phyloP scores from a whole-genome alignment of 345 rosid species.

The Bruguiera parviflora region DNA sequence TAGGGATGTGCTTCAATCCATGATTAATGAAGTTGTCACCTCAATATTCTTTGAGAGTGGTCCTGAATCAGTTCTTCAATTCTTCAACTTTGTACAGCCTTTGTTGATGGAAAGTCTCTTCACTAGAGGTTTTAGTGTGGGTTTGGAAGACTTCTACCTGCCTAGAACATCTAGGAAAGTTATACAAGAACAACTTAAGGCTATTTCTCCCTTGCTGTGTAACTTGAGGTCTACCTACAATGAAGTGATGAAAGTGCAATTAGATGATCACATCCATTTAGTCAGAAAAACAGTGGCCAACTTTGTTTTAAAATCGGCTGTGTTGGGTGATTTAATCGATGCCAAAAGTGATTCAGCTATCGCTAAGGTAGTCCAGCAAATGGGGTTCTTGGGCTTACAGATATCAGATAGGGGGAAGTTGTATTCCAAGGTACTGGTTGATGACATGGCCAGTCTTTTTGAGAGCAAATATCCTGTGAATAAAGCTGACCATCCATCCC shows the following conservation, averaged over 20 bases:
- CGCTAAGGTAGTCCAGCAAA: slow-evolving; percentile 73
- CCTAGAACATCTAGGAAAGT: not conserved
- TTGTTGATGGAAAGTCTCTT: slow-evolving; percentile 66
- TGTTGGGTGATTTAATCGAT: slow-evolving; percentile 67
- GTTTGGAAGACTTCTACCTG: slow-evolving; percentile 42
- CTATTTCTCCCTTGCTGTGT: slow-evolving; percentile 32
- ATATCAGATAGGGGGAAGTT: slow-evolving; percentile 80
- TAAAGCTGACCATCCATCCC: slow-evolving; percentile 50
- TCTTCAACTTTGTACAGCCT: slow-evolving; percentile 78
- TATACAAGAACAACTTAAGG: not conserved
- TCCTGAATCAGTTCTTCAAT: slow-evolving; percentile 56
- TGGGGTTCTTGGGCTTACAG: slow-evolving; percentile 84
- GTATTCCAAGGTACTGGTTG: slow-evolving; percentile 68
- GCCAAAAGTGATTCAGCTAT: slow-evolving; percentile 72
- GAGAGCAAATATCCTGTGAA: slow-evolving; percentile 51
- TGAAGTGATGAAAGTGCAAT: slow-evolving; percentile 63
- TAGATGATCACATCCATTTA: slow-evolving; percentile 56
- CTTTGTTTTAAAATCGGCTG: slow-evolving; percentile 54
- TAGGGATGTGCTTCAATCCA: slow-evolving; percentile 44
- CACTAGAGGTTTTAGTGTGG: not conserved
- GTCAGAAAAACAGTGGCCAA: slow-evolving; percentile 48
- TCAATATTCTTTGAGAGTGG: slow-evolving; percentile 71
- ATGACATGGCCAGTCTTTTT: slow-evolving; percentile 66
- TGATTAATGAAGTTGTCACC: slow-evolving; percentile 58
- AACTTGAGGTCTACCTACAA: slow-evolving; percentile 54